These are phyloP conservation scores for Triticum turgidum DNA, from an alignment of 176 grass and related monocot species.

Conservation along the genomic window DNA sequence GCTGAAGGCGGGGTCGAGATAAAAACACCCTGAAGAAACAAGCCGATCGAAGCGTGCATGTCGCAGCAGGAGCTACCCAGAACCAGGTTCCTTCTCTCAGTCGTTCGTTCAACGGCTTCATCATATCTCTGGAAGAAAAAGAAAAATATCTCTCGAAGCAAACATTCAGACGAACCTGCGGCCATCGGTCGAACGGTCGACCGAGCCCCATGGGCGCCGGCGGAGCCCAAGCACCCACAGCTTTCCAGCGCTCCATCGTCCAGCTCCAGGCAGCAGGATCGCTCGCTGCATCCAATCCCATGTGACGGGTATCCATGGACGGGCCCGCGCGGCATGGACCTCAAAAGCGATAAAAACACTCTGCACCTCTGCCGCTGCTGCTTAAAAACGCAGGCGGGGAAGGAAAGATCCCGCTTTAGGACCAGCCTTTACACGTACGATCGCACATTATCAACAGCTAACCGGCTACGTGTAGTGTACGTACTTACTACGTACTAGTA, in stretches of 20 bases:
- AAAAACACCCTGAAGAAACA: not conserved
- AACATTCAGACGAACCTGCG: not conserved
- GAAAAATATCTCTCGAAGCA: not conserved
- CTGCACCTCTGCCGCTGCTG: not conserved
- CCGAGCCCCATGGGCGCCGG: not conserved
- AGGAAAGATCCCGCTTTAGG: slow-evolving; percentile 13
- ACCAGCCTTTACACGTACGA: not conserved
- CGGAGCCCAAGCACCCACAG: slow-evolving; percentile 2
- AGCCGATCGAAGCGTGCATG: not conserved
- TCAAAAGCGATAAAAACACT: not conserved
- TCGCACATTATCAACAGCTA: not conserved
- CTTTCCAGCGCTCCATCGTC: not conserved
- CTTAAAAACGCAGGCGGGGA: not conserved
- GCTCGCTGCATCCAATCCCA: slow-evolving; percentile 10
- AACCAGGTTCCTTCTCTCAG: not conserved
- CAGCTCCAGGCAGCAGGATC: slow-evolving; percentile 16
- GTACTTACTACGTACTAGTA: not conserved
- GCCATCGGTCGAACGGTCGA: not conserved
- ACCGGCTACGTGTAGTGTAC: not conserved
- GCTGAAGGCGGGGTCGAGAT: not conserved
- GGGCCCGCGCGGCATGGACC: slow-evolving; percentile 2
- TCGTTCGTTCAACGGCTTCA: not conserved
- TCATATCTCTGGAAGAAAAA: not conserved
- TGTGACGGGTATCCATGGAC: slow-evolving; percentile 4
- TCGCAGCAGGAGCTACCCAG: not conserved